A percentile compares a stretch with the other conserved stretches of the same genome.
These are phyloP conservation scores for Paramecium tetraurelia DNA, from an alignment of 73 alveolate species.

Conservation along the genomic window DNA sequence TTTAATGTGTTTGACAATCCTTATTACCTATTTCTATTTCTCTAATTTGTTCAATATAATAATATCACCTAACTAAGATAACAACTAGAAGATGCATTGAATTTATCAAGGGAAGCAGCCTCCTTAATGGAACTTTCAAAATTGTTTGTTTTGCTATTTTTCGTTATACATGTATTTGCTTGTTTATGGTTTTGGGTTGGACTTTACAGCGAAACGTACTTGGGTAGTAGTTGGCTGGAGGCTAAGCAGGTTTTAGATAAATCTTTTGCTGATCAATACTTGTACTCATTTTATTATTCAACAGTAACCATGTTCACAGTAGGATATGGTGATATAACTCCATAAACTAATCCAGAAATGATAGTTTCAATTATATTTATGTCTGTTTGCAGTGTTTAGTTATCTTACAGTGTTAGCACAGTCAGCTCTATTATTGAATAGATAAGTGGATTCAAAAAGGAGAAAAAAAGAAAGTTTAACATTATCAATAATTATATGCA, in stretches of 20 bases:
- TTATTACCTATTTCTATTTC: background rate
- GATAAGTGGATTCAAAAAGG: background rate
- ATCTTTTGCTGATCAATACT: conserved; percentile 39
- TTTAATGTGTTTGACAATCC: background rate
- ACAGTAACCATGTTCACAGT: conserved; percentile 62
- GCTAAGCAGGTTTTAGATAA: background rate
- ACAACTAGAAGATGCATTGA: conserved; percentile 4
- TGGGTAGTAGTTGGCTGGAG: conserved; percentile 34
- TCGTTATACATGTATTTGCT: conserved; percentile 48
- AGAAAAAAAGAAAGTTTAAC: conserved; percentile 16
- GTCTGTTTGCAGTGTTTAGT: background rate
- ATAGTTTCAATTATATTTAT: conserved; percentile 33
- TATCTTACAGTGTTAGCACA: conserved; percentile 48
- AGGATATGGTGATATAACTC: conserved; percentile 60
- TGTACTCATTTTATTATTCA: conserved; percentile 38
- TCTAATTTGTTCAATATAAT: background rate
- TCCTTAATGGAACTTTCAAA: conserved; percentile 25
- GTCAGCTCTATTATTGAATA: conserved; percentile 39
- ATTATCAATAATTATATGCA: conserved; percentile 50
- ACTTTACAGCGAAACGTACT: background rate
- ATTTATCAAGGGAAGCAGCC: background rate
- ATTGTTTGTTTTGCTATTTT: background rate
- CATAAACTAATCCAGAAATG: conserved; percentile 20
- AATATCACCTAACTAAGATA: background rate
- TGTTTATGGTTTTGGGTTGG: conserved; percentile 58